Percentiles rank a stretch among this genome's conserved stretches.
phyloP scores from a whole-genome alignment of 176 grass and related monocot species.

The Hordeum marinum region DNA sequence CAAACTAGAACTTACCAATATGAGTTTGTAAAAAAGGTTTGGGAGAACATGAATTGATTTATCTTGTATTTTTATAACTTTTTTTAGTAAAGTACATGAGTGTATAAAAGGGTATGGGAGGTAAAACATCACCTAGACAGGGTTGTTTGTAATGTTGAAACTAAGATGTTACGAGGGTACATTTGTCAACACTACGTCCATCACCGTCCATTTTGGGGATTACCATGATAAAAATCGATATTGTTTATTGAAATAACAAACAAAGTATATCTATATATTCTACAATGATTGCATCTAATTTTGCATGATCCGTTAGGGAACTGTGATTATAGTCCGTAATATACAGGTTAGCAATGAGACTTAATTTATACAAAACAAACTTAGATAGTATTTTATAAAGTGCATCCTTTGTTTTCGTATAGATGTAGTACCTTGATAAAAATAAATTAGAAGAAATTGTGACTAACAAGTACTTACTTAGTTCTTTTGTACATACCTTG shows the following conservation, averaged over 20 bases:
- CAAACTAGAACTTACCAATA: not conserved
- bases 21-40: no score
- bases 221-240: no score
- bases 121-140: no score
- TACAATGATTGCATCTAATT: not conserved
- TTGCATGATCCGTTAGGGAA: not conserved
- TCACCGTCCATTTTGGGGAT: no score
- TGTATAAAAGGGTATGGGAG: no score
- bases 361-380: not conserved
- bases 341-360: not conserved
- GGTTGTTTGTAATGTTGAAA: no score
- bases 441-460: not conserved
- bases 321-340: not conserved
- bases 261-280: not conserved
- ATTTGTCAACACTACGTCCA: no score
- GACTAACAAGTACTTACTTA: not conserved
- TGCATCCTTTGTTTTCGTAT: not conserved
- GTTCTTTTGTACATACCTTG: slow-evolving; percentile 32
- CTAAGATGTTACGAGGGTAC: no score
- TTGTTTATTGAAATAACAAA: not conserved
- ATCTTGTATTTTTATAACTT: no score
- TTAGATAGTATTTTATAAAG: not conserved
- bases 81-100: no score
- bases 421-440: not conserved
- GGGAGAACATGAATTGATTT: no score